Base-by-base conservation (phyloP, 305 asterid genomes). In the Lippia alba region DNA sequence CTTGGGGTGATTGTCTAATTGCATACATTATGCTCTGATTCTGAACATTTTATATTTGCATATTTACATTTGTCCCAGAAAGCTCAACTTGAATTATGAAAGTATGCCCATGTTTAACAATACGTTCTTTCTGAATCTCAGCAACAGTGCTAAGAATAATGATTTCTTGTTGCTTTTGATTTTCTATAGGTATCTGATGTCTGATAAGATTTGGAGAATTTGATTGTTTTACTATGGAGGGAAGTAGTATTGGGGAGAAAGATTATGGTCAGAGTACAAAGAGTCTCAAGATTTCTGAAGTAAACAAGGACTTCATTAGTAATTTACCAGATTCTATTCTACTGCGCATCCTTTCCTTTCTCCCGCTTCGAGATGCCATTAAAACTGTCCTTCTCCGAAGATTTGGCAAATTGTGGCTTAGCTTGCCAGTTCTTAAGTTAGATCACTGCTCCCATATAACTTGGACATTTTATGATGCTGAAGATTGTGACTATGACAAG, bases 381-480 rank as follows among this genome's bases (percentile, higher is more conserved):
- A 53, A 15, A 5, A 61, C 63, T n/a, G 69, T 20, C 30, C 17
- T 61, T 12, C 56, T 71, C 39, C 69, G 63, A 18, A 39, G 64
- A 20, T 71, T 71, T 54, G 76, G 64, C 17, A 19, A 56, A 49
- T 51, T 73, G n/a, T 64, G 76, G 70, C 66, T 24, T 17, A 4
- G 60, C 11, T 12, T 73, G 16, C 54, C 34, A 33, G 67, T 65
- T 56, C 72, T 73, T 56, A 66, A 73, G 56, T 56, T 72, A 12
- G 17, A 46, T 34, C 57, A 36, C 76, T 45, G 70, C 33, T 55
- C 44, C 55, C 39, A 62, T 44, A 10, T 36, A 41, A 6, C 4
- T 58, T 56, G 24, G n/a, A 40, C 48, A 4, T 4, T 2, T 46
- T 14, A 33, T 1, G 55, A 19, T 16, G 15, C 18, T 4, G 10